These are phyloP conservation scores for Skeletonema marinoi DNA, from an alignment of 108 stramenopile species.

Conservation along the genomic window DNA sequence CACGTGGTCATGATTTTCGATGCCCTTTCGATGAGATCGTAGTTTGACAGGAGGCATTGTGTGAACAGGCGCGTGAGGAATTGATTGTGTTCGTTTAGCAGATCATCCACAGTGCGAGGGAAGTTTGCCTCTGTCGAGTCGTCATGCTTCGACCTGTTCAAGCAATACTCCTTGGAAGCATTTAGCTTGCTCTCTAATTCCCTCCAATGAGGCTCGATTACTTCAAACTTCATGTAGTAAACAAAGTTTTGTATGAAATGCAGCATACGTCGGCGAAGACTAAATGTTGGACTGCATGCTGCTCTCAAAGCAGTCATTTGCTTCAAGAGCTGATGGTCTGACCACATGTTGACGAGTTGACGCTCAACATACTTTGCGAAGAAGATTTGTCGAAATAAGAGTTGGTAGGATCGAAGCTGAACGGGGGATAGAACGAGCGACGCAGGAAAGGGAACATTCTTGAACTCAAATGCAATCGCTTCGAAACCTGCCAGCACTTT, in stretches of 20 bases:
- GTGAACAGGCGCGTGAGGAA: slow-evolving; percentile 87
- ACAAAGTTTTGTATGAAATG: slow-evolving; percentile 98
- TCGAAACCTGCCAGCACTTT: slow-evolving; percentile 86
- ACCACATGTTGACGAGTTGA: slow-evolving; percentile 88
- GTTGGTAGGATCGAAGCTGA: slow-evolving; percentile 90
- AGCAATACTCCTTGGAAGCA: slow-evolving; percentile 25
- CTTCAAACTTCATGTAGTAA: slow-evolving; percentile 97
- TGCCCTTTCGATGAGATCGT: slow-evolving; percentile 68
- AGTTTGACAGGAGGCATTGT: slow-evolving; percentile 94
- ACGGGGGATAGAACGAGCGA: slow-evolving; percentile 86
- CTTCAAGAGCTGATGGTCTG: slow-evolving; percentile 91
- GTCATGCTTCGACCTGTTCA: background rate
- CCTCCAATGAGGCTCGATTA: slow-evolving; percentile 92
- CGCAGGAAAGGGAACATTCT: slow-evolving; percentile 86
- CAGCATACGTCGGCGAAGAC: slow-evolving; percentile 93
- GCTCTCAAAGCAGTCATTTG: slow-evolving; percentile 74
- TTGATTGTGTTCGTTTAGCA: slow-evolving; percentile 80
- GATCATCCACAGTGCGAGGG: slow-evolving; percentile 86
- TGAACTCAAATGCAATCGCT: slow-evolving; percentile 86
- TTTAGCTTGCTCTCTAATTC: slow-evolving; percentile 64
- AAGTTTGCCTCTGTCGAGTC: slow-evolving; percentile 17
- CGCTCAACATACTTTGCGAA: slow-evolving; percentile 97
- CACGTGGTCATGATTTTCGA: slow-evolving; percentile 85
- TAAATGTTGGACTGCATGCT: slow-evolving; percentile 78
- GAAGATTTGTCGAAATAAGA: slow-evolving; percentile 97